A percentile compares a stretch with the other conserved stretches of the same genome.
These are phyloP conservation scores for Penicillium ochrochloron DNA, from an alignment of 495 filamentous ascomycete species.

Conservation along the genomic window DNA sequence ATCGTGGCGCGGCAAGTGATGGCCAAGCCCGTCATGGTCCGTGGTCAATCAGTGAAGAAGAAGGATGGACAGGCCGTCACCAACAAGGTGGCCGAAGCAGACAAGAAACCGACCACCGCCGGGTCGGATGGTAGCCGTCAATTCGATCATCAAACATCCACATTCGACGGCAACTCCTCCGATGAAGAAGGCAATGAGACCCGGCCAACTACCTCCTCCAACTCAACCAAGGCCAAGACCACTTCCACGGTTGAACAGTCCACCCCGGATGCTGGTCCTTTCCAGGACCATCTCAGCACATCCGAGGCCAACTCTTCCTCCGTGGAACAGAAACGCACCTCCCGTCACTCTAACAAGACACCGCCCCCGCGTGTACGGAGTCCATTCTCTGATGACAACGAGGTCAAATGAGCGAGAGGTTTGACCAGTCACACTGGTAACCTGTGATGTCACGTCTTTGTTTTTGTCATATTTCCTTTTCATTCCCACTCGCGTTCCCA, in stretches of 20 bases:
- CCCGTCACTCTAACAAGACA: conserved; percentile 32
- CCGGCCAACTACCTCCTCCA: conserved; percentile 25
- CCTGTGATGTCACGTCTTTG: conserved; percentile 9
- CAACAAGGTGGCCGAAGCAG: background rate
- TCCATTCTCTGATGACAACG: conserved; percentile 54
- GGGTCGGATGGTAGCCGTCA: conserved; percentile 23
- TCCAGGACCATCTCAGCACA: conserved; percentile 55
- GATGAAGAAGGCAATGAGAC: conserved; percentile 41
- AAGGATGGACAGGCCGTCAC: conserved; percentile 23
- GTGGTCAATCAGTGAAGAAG: conserved; percentile 40
- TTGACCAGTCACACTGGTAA: conserved; percentile 9
- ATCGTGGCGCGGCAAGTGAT: conserved; percentile 50
- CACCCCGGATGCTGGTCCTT: conserved; percentile 57
- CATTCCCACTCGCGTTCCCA: background rate
- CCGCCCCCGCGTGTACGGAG: conserved; percentile 43
- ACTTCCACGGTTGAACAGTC: conserved; percentile 21
- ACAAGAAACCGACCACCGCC: conserved; percentile 19
- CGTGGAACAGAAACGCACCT: conserved; percentile 27
- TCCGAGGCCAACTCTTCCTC: conserved; percentile 24
- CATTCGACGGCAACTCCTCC: conserved; percentile 45
- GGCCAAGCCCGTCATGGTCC: conserved; percentile 54
- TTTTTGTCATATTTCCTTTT: conserved; percentile 11
- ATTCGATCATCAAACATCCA: conserved; percentile 34
- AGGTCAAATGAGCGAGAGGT: conserved; percentile 58
- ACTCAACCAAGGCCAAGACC: conserved; percentile 20